phyloP scores from a whole-genome alignment of 2,329 filamentous ascomycete species.

The Helotiales sp. region DNA sequence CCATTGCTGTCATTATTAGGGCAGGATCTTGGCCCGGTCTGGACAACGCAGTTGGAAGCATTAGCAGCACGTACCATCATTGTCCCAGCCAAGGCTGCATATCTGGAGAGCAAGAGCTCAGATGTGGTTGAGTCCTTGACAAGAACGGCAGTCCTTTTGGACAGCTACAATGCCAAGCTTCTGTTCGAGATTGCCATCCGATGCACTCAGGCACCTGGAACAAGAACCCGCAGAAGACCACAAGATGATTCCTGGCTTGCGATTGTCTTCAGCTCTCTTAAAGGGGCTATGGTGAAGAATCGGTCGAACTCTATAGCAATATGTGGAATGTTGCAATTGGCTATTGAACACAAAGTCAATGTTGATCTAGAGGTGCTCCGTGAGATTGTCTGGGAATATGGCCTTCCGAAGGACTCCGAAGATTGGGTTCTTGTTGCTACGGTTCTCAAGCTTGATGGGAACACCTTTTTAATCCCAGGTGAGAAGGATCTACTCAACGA shows the following conservation, averaged over 20 bases:
- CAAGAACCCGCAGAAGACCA: constrained; percentile 44
- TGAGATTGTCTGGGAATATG: constrained; percentile 34
- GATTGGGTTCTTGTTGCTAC: constrained; percentile 44
- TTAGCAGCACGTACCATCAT: constrained; percentile 37
- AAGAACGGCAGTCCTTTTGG: constrained; percentile 25
- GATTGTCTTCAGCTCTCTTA: constrained; percentile 42
- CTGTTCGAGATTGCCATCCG: constrained; percentile 47
- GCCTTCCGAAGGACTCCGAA: constrained; percentile 25
- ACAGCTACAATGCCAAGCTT: constrained; percentile 41
- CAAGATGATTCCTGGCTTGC: constrained; percentile 50
- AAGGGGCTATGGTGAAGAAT: constrained; percentile 26
- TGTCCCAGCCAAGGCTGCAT: constrained; percentile 32
- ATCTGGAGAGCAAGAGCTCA: constrained; percentile 16
- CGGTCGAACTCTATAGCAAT: constrained; percentile 29
- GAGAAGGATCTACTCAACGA: constrained; percentile 32
- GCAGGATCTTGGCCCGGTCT: constrained; percentile 6
- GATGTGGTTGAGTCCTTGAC: constrained; percentile 28
- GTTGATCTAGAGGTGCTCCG: constrained; percentile 37
- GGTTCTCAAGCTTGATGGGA: constrained; percentile 45
- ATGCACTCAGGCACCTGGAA: constrained; percentile 43
- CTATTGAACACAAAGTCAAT: constrained; percentile 36
- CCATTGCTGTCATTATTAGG: constrained; percentile 31
- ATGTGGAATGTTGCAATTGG: constrained; percentile 36
- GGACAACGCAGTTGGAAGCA: constrained; percentile 31
- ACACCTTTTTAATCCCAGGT: constrained; percentile 43